Evolutionary conservation across 805 yeast genomes (phyloP), one percentile per base, ranked within the genome.

Genomic region (Schwanniomyces polymorphus): DNA sequence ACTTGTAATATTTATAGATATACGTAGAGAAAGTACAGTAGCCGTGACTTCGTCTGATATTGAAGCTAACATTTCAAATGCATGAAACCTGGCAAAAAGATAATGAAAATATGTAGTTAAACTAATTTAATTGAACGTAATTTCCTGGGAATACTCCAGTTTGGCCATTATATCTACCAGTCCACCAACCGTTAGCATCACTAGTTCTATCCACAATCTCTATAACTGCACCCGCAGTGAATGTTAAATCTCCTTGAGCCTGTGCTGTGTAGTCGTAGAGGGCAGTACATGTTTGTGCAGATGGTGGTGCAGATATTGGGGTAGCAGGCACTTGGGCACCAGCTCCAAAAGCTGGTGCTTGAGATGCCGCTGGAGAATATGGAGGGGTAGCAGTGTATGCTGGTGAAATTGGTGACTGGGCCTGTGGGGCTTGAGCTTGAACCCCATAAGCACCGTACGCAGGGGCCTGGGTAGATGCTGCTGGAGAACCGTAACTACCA

Each of bases 131-230:
- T 64, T 87, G 92, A 25, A 94, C 99, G 60, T 94, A 94, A 63
- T 92, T 94, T 8, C 97, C 99, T 5, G 99, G 99, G 74, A 95
- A 94, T 9, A 85, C 86, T 48, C 99, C 99, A 49, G 86, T 84
- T 49, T 76, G 85, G 7, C 97, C 97, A 57, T 90, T 88, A 52
- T 79, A 72, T 34, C 77, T 70, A 11, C 99, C 99, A 0, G 97
- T 90, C 99, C 99, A 94, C 99, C 99, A 94, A 5, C 96, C 99
- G 59, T 89, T 90, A 44, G 84, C 78, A 63, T 91, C 97, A 0
- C 81, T 75, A 0, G 96, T 86, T 60, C 89, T 84, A 61, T 90
- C 88, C 3, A 91, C 81, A 49, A 94, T 76, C 57, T 88, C 88
- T 54, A 94, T 91, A 27, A 83, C 79, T 17, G 91, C 86, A 18